Evolutionary conservation across 2,329 filamentous ascomycete genomes (phyloP), one percentile per base, ranked within the genome.

Genomic region (Calonectria hongkongensis): DNA sequence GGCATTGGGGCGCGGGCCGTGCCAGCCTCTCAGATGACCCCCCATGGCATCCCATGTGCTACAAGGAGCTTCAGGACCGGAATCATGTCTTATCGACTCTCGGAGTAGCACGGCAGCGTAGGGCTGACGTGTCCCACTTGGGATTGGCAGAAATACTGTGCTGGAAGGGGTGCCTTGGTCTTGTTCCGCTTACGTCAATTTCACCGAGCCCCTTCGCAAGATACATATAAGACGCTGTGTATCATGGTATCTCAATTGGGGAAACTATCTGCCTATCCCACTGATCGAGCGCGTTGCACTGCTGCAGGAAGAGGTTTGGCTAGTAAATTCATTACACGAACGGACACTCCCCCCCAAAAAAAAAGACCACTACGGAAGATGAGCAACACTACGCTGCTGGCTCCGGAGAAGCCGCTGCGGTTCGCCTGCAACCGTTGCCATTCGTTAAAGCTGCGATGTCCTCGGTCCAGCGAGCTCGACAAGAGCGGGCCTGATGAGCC

Each of bases 371-470:
- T 36, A 36, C 10, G 18, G 18, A 58, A 66, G 33, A 71, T 71
- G 69, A 66, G 63, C 45, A 66, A 54, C 45, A 28, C 45, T 41
- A 47, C 69, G 18, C 27, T 56, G 62, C 27, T 66, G 27, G 56
- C 64, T n/a, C 48, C 64, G 16, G 68, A 73, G 58, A 73, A 73
- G 48, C 72, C 64, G 41, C 50, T 73, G 33, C 72, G 72, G 21
- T 64, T 73, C 41, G 72, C 72, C 64, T 73, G 72, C 64, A 70
- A 71, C 58, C 72, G 68, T 16, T 73, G 71, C 56, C 72, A 73
- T 54, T 69, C 71, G 2, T 56, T 71, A 50, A 73, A 73, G 16
- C 72, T 73, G 27, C 64, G 72, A 5, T 73, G 72, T 15, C 63
- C 72, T 43, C 64, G 72, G 7, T 64, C 66, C 41, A 21, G 62